Conservation (phyloP, 441 rosid genomes). For the Dalechampia spathulata region DNA sequence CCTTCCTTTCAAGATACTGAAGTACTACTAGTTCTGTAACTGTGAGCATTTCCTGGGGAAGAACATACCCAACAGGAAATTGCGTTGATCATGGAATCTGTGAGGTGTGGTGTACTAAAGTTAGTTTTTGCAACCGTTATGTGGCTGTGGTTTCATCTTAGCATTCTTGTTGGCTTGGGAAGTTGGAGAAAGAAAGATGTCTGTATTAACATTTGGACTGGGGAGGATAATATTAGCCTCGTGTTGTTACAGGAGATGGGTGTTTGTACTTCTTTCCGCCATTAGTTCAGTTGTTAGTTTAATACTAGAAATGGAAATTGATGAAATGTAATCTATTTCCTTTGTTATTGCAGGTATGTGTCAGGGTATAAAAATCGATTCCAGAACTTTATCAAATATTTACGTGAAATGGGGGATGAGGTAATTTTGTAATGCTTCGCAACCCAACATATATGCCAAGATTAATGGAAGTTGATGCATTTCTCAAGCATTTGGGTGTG, state of each 20-base stretch:
- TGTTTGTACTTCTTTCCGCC: not conserved
- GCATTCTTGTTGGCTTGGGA: too few species aligned
- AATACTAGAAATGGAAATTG: constrained; percentile 4
- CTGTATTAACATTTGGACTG: not conserved
- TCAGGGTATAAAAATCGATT: constrained; percentile 95
- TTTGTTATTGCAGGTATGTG: constrained; percentile 65
- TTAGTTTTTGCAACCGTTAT: too few species aligned
- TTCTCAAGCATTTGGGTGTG: not conserved
- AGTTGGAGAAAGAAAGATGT: not conserved
- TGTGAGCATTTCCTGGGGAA: too few species aligned
- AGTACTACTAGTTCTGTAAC: too few species aligned
- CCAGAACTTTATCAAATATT: constrained; percentile 89
- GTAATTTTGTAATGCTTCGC: constrained; percentile 25
- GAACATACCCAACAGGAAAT: too few species aligned
- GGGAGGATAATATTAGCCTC: not conserved
- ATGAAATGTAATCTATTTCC: constrained; percentile 3
- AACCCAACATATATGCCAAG: not conserved
- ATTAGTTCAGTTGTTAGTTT: not conserved
- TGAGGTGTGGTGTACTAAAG: too few species aligned
- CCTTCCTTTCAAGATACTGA: too few species aligned
- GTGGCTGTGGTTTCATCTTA: too few species aligned
- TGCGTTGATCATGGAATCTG: too few species aligned
- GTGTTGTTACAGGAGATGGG: too few species aligned
- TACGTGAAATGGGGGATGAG: constrained; percentile 99
- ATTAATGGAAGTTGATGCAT: not conserved